A percentile compares a stretch with the other conserved stretches of the same genome.
These are phyloP conservation scores for Fraxinus angustifolia DNA, from an alignment of 305 asterid genomes.

Conservation along the genomic window DNA sequence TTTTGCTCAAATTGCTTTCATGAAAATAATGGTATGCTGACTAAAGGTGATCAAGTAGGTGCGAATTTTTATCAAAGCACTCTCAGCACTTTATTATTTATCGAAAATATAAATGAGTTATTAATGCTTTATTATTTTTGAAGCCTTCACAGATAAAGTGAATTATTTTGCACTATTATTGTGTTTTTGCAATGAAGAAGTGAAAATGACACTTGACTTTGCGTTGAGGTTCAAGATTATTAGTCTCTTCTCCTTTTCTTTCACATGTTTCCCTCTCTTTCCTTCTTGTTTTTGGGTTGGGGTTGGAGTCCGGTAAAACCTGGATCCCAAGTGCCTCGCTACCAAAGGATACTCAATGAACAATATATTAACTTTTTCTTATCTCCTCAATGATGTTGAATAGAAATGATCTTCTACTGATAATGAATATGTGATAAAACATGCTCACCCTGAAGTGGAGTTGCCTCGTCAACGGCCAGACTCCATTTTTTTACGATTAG, in stretches of 20 bases:
- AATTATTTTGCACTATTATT: neutral
- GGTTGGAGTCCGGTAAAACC: neutral
- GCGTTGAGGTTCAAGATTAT: neutral
- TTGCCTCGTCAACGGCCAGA: neutral
- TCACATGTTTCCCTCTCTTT: neutral
- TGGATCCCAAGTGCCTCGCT: neutral
- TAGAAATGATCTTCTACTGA: neutral
- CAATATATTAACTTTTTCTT: neutral
- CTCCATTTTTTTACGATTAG: neutral
- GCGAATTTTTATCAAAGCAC: slow-evolving; percentile 39
- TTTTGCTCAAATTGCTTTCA: slow-evolving; percentile 22
- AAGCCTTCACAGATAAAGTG: neutral
- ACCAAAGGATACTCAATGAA: neutral
- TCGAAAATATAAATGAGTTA: neutral
- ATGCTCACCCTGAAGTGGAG: neutral
- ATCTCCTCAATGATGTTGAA: neutral
- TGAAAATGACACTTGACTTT: neutral
- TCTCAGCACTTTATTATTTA: slow-evolving; percentile 20
- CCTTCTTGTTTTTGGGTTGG: neutral
- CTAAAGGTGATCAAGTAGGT: slow-evolving; percentile 37
- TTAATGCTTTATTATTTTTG: neutral
- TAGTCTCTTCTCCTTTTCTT: neutral
- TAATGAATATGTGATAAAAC: too few species aligned
- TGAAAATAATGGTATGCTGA: slow-evolving; percentile 35
- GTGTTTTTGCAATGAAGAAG: neutral